A percentile compares a stretch with the other conserved stretches of the same genome.
Evolutionary conservation across 106 monocot species (phyloP).

Genomic region (Acanthochlamys bracteata): DNA sequence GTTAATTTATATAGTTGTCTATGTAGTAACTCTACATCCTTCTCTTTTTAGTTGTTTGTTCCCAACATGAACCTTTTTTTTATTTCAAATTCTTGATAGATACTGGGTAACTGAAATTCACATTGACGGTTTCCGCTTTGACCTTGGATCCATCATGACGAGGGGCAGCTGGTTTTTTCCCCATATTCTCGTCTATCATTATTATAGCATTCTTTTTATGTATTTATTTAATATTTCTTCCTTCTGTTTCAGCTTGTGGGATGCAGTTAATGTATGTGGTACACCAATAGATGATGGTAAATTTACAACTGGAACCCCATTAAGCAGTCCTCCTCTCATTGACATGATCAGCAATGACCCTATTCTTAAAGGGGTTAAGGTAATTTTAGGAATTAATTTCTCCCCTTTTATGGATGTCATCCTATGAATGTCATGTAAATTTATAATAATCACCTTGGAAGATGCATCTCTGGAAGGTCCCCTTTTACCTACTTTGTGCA

Average conservation of each 20-base stretch:
- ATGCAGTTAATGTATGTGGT: slow-evolving; percentile 74
- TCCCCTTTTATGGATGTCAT: too few relatives aligned
- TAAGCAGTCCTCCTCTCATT: slow-evolving; percentile 58
- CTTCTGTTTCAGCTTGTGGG: slow-evolving; percentile 51
- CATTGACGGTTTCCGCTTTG: slow-evolving; percentile 94
- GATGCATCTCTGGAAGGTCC: too few relatives aligned
- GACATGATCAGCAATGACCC: slow-evolving; percentile 92
- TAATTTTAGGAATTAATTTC: slow-evolving; percentile 16
- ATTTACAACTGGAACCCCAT: slow-evolving; percentile 61
- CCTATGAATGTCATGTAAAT: too few relatives aligned
- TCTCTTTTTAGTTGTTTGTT: not conserved
- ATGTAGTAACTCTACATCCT: too few relatives aligned
- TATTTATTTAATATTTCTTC: not conserved
- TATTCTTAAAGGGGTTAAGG: slow-evolving; percentile 67
- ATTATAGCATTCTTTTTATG: not conserved
- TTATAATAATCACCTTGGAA: too few relatives aligned
- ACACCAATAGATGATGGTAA: slow-evolving; percentile 43
- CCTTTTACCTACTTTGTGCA: too few relatives aligned
- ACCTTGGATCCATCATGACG: slow-evolving; percentile 90
- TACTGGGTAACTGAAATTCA: slow-evolving; percentile 94
- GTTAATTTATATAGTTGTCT: too few relatives aligned
- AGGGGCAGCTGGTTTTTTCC: slow-evolving; percentile 55
- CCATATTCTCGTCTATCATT: not conserved
- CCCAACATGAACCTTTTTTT: not conserved
- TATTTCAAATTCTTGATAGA: slow-evolving; percentile 19